Evolutionary conservation across 495 filamentous ascomycete genomes (phyloP).

Genomic region (Xylaria palmicola): DNA sequence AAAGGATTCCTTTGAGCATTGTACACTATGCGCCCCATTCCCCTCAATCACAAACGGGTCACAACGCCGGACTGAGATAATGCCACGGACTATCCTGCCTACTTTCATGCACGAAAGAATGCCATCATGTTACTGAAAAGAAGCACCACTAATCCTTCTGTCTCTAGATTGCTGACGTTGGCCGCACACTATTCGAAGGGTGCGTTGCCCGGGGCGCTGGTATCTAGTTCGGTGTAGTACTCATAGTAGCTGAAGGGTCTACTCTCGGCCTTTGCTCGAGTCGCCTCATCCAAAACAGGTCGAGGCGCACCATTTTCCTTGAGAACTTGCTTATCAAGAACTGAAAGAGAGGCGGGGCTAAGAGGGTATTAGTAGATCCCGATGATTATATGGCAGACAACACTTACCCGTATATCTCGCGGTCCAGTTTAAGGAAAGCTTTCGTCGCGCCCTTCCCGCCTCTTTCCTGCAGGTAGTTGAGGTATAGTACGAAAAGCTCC

Average conservation of each 20-base stretch:
- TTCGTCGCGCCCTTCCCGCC: slow-evolving; percentile 82
- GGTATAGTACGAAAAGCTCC: slow-evolving; percentile 76
- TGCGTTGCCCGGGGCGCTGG: slow-evolving; percentile 41
- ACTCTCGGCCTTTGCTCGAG: slow-evolving; percentile 60
- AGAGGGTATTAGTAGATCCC: slow-evolving; percentile 16
- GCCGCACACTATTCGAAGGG: slow-evolving; percentile 35
- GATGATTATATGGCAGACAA: neutral
- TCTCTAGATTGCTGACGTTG: neutral
- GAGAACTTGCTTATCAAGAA: slow-evolving; percentile 44
- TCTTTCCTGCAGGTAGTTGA: slow-evolving; percentile 80
- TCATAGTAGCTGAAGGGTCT: slow-evolving; percentile 65
- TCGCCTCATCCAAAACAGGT: slow-evolving; percentile 62
- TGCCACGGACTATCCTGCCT: neutral
- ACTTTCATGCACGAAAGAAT: neutral
- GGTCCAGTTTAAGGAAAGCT: slow-evolving; percentile 80
- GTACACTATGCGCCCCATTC: slow-evolving; percentile 4
- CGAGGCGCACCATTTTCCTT: slow-evolving; percentile 62
- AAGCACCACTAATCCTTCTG: neutral
- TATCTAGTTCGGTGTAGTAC: slow-evolving; percentile 53
- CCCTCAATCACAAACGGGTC: neutral
- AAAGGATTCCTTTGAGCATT: neutral
- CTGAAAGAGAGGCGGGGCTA: slow-evolving; percentile 53
- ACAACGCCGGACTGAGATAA: neutral
- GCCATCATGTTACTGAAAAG: neutral
- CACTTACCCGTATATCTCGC: slow-evolving; percentile 78